Evolutionary conservation across 352 stramenopile genomes (phyloP), one percentile per base, ranked within the genome.

Genomic region (Hyaloperonospora brassicae): DNA sequence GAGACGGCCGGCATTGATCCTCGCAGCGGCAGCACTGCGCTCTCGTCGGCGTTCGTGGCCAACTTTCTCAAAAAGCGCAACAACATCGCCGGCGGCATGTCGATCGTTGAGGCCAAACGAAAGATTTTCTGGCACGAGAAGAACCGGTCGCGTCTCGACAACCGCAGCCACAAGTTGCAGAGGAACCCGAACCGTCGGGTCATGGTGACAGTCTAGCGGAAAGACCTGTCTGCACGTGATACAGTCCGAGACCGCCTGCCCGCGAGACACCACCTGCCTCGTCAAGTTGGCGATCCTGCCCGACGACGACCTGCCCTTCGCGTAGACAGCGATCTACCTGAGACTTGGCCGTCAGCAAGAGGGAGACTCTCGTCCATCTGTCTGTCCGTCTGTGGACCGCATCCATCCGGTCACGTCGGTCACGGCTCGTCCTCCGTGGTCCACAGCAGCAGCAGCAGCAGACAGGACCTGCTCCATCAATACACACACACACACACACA

Each of bases 151-250:
- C 79, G 80, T 25, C 69, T 93, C 45, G 81, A 91, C 42, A 84
- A 69, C 41, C 84, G 84, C 52, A 90, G 79, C 46, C 80, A 93
- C 68, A 93, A 93, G 66, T 57, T 93, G 30, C 84, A 93, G 64
- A 87, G 69, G 54, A 75, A 89, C 57, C 84, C 84, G 52, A 93
- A 93, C 56, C 80, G 84, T 56, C 62, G 62, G 65, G 62, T 54
- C 44, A 76, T 93, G 62, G 61, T 93, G 46, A 89, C 76, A 12
- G 84, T 93, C 55, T 93, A 90, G 66, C 71, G 23, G 45, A 50
- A 52, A 61, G 25, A 27, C 51, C 50, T 58, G 46, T 41, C 49
- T 56, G 59, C 36, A 38, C 41, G 51, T 31, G 55, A 52, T 47
- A 62, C 47, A 55, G 24, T 47, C 34, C 49, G 51, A 55, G 24